Conservation (phyloP, 352 stramenopile genomes). For the Phytophthora pistaciae region DNA sequence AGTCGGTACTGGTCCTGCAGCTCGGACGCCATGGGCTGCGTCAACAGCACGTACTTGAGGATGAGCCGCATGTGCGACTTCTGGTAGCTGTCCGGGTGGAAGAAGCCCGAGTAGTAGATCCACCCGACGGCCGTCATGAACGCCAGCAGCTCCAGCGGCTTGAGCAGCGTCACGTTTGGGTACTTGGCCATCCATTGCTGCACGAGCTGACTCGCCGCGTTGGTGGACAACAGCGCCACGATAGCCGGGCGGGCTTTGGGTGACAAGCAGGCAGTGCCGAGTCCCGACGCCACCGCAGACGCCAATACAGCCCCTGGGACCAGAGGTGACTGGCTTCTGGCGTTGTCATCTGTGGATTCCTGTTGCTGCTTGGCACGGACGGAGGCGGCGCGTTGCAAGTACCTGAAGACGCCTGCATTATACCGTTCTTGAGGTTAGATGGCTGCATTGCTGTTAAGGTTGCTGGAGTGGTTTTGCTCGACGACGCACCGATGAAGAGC, state of each 20-base stretch:
- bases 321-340: not conserved
- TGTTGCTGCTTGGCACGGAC: constrained; percentile 13
- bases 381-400: constrained; percentile 38
- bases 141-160: constrained; percentile 52
- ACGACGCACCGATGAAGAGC: constrained; percentile 64
- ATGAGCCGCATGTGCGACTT: constrained; percentile 64
- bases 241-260: constrained; percentile 53
- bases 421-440: not conserved
- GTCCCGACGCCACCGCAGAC: constrained; percentile 42
- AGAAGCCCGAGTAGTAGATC: constrained; percentile 72
- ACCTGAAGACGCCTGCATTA: constrained; percentile 53
- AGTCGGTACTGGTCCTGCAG: constrained; percentile 53
- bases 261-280: constrained; percentile 41
- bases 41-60: constrained; percentile 67
- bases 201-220: constrained; percentile 52
- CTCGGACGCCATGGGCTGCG: constrained; percentile 33
- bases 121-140: constrained; percentile 65
- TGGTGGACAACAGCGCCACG: constrained; percentile 61
- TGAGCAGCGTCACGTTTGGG: constrained; percentile 39
- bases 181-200: constrained; percentile 35
- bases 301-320: constrained; percentile 24
- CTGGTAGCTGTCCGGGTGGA: constrained; percentile 69
- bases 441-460: not conserved
- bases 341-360: not conserved
- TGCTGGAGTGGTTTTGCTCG: not conserved